These are phyloP conservation scores for Tetrapyrgos nigripes DNA, from an alignment of 1,284 basidiomycete species.

Conservation along the genomic window DNA sequence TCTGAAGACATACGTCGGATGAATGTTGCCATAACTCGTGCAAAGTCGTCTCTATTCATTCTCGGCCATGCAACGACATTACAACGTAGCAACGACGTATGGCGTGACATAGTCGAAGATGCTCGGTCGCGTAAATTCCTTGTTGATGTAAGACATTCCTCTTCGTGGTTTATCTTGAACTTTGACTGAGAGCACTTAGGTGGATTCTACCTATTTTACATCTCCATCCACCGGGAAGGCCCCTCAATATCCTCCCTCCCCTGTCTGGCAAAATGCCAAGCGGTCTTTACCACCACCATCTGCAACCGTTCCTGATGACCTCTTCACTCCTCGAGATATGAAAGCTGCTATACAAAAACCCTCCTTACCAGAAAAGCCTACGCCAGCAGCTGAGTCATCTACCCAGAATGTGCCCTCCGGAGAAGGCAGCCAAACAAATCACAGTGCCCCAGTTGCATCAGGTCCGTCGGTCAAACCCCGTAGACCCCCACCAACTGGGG, in stretches of 20 bases:
- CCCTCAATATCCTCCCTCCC: neutral
- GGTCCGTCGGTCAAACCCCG: neutral
- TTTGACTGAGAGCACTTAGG: constrained; percentile 25
- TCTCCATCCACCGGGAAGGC: constrained; percentile 15
- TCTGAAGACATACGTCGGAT: constrained; percentile 81
- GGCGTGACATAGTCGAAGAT: constrained; percentile 82
- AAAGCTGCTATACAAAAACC: constrained; percentile 1
- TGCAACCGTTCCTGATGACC: neutral
- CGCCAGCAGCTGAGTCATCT: neutral
- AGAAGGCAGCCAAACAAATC: neutral
- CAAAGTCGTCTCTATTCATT: constrained; percentile 93
- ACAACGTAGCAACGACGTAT: constrained; percentile 82
- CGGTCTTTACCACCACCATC: neutral
- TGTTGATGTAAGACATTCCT: constrained; percentile 52
- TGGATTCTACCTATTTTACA: constrained; percentile 43
- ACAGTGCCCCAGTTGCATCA: neutral
- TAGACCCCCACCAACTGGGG: constrained; percentile 1
- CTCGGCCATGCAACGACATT: constrained; percentile 91
- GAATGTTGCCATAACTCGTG: constrained; percentile 98
- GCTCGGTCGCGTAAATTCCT: constrained; percentile 65
- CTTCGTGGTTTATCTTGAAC: neutral
- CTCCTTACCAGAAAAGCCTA: neutral
- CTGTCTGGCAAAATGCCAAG: constrained; percentile 1
- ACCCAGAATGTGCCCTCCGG: neutral
- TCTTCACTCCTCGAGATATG: constrained; percentile 14